Evolutionary conservation across 306 rosid species (phyloP).

Genomic region (Gillenia trifoliata): DNA sequence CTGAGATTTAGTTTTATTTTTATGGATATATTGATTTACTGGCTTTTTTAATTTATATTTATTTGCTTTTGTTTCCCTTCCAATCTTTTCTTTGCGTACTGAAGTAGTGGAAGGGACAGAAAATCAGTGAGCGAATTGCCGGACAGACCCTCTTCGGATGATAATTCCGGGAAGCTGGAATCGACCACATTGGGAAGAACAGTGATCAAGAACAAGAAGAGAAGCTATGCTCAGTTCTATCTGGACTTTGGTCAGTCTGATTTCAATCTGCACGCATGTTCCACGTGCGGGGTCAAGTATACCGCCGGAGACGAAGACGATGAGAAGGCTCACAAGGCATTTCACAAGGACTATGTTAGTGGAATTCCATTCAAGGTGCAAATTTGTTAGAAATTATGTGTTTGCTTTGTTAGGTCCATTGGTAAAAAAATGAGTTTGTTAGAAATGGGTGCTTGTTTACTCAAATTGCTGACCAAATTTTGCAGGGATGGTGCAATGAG

Average conservation of each 20-base stretch:
- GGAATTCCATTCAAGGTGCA: slow-evolving; percentile 70
- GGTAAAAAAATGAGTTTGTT: too few relatives aligned
- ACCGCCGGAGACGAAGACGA: slow-evolving; percentile 57
- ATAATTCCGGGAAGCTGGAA: neutral
- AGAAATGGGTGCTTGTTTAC: slow-evolving; percentile 2
- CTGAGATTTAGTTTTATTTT: neutral
- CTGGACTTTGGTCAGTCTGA: slow-evolving; percentile 78
- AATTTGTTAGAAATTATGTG: neutral
- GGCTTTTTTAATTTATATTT: neutral
- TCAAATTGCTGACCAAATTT: slow-evolving; percentile 1
- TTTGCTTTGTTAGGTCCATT: neutral
- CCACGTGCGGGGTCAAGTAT: slow-evolving; percentile 57
- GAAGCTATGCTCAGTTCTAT: slow-evolving; percentile 78
- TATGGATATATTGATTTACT: neutral
- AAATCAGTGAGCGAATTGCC: neutral
- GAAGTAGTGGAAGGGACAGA: slow-evolving; percentile 13
- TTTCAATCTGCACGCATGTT: slow-evolving; percentile 54
- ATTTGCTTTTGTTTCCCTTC: neutral
- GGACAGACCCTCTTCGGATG: neutral
- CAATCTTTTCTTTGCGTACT: neutral
- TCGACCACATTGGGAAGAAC: slow-evolving; percentile 22
- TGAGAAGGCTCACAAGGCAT: slow-evolving; percentile 66
- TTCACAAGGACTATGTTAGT: slow-evolving; percentile 52
- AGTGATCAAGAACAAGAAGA: slow-evolving; percentile 62
- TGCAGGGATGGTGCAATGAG: slow-evolving; percentile 69